phyloP scores from a whole-genome alignment of 192 early-diverging fungal genomes.

The Coemansia biformis region DNA sequence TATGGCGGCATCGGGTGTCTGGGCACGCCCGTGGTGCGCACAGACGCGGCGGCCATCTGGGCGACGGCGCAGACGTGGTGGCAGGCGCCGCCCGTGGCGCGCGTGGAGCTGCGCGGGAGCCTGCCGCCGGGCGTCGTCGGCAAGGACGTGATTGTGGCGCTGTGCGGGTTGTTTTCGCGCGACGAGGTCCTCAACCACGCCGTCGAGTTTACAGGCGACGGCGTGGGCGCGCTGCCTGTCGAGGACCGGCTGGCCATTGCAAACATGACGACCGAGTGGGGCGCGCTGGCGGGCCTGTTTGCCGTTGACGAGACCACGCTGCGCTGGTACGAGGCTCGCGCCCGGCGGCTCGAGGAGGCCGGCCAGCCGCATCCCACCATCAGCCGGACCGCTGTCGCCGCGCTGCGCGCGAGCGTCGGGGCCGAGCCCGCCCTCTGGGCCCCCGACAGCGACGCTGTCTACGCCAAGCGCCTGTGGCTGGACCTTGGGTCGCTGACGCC shows the following conservation, averaged over 20 bases:
- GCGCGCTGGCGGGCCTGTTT: conserved; percentile 94
- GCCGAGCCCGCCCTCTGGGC: conserved; percentile 29
- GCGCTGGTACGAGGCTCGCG: conserved; percentile 65
- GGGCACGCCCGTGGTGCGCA: conserved; percentile 96
- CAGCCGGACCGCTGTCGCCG: conserved; percentile 34
- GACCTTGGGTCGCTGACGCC: conserved; percentile 85
- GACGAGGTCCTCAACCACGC: conserved; percentile 97
- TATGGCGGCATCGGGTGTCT: conserved; percentile 95
- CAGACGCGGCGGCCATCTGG: conserved; percentile 98
- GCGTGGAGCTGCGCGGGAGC: conserved; percentile 77
- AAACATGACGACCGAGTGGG: conserved; percentile 99
- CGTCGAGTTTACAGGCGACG: conserved; percentile 86
- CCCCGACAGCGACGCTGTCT: conserved; percentile 60
- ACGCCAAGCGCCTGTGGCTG: conserved; percentile 80
- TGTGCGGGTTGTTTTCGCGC: conserved; percentile 87
- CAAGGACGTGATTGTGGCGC: conserved; percentile 93
- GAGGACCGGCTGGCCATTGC: conserved; percentile 93
- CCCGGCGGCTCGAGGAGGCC: conserved; percentile 6
- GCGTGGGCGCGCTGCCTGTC: conserved; percentile 59
- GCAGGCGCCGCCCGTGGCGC: conserved; percentile 94
- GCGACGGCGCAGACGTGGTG: conserved; percentile 98
- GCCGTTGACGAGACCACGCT: conserved; percentile 79
- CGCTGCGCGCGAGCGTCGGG: conserved; percentile 41
- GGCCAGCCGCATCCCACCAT: conserved; percentile 43
- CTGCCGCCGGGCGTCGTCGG: conserved; percentile 83